Conservation (phyloP, 768 basidiomycete species). For the Russula ochroleuca region DNA sequence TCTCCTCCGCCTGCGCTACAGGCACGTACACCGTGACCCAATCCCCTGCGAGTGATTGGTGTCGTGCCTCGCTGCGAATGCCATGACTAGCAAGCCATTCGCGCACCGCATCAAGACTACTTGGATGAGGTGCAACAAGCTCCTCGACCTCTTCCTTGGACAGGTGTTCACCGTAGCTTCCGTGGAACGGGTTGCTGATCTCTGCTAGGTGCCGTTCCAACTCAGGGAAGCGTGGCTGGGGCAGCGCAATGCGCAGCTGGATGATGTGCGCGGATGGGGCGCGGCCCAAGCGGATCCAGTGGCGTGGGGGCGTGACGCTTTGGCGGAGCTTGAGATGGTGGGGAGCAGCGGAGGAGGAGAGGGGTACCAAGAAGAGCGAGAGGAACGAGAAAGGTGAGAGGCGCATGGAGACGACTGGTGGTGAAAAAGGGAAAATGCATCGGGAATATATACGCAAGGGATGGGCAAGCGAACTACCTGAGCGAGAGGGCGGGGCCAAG, state of each 20-base stretch:
- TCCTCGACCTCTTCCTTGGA: constrained; percentile 57
- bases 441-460: background rate
- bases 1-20: constrained; percentile 51
- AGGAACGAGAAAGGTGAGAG: background rate
- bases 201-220: constrained; percentile 31
- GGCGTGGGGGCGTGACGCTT: constrained; percentile 41
- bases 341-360: background rate
- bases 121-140: constrained; percentile 51
- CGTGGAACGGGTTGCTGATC: constrained; percentile 30
- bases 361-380: background rate
- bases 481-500: background rate
- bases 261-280: constrained; percentile 47
- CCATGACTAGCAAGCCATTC: constrained; percentile 53
- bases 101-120: constrained; percentile 46
- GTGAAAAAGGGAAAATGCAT: background rate
- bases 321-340: constrained; percentile 42
- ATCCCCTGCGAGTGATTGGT: constrained; percentile 55
- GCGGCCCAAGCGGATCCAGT: constrained; percentile 44
- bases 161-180: constrained; percentile 35
- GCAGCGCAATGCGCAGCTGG: constrained; percentile 41
- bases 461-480: background rate
- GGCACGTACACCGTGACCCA: constrained; percentile 56
- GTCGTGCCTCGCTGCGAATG: constrained; percentile 44
- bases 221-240: constrained; percentile 28
- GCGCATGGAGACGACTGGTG: background rate